Evolutionary conservation across 169 alveolate species (phyloP), one percentile per base, ranked within the genome.

Genomic region (Eimeria maxima): DNA sequence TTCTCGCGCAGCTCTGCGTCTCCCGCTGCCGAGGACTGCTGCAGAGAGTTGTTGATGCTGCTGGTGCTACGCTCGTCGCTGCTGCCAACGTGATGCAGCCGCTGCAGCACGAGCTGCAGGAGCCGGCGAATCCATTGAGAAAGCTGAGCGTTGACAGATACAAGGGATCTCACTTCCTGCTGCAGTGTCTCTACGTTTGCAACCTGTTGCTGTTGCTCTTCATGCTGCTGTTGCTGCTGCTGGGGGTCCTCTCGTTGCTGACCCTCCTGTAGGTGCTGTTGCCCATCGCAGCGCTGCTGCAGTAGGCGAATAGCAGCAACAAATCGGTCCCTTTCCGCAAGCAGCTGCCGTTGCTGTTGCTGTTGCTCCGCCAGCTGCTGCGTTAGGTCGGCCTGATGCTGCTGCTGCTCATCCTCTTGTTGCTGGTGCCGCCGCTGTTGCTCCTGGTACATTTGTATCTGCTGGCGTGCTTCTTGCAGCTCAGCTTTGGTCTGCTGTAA

Each of bases 91-190:
- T 50, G 90, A 33, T 47, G 90, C 71, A 81, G 71, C 73, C 90
- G 90, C 90, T 81, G 90, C 90, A 45, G 73, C 50, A 81, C 67
- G 50, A 81, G 90, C 71, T 81, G 90, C 90, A 81, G 90, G 73
- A 81, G 44, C 13, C 90, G 90, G 71, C 47, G 71, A 50, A 81
- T 81, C 90, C 90, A 81, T 71, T 81, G 90, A 42, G 90, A 81
- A 33, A 81, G 71, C 90, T 81, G 67, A 22, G 44, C 42, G 71
- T 81, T 81, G 42, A 81, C 71, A 53, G 73, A 50, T 27, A 81
- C 90, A 11, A 81, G 90, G 50, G 90, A 81, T 5, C 29, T 38
- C 73, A 81, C 71, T 63, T 81, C 73, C 71, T 45, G 73, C 71
- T 81, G 90, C 73, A 81, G 29, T 45, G 47, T 81, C 69, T 53